Evolutionary conservation across 805 yeast genomes (phyloP).

Genomic region (Saccharomycopsis vini): DNA sequence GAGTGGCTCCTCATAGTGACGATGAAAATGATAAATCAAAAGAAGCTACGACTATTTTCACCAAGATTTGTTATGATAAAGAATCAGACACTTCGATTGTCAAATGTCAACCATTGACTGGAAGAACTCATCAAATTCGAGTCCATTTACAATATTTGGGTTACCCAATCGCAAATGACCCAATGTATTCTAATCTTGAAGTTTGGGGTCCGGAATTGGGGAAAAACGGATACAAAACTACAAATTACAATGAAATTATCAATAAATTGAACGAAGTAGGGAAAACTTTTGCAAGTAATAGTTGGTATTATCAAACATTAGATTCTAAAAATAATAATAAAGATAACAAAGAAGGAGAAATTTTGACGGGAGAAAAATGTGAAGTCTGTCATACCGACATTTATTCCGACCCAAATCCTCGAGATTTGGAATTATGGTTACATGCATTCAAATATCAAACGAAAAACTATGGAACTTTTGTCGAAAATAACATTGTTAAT

Average conservation of each 20-base stretch:
- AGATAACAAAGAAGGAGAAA: conserved; percentile 49
- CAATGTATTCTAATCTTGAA: conserved; percentile 62
- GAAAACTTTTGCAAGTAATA: conserved; percentile 54
- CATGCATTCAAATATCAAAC: conserved; percentile 79
- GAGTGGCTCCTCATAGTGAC: conserved; percentile 28
- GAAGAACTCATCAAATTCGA: conserved; percentile 92
- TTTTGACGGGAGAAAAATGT: conserved; percentile 50
- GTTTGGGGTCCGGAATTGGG: conserved; percentile 83
- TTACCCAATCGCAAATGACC: conserved; percentile 74
- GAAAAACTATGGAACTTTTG: conserved; percentile 1
- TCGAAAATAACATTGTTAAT: conserved; percentile 21
- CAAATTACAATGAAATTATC: conserved; percentile 41
- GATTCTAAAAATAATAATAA: neutral
- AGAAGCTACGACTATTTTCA: conserved; percentile 66
- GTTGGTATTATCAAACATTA: conserved; percentile 42
- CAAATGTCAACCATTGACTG: conserved; percentile 79
- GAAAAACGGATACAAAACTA: conserved; percentile 40
- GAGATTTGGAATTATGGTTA: conserved; percentile 80
- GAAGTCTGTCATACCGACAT: conserved; percentile 50
- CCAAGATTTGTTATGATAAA: conserved; percentile 59
- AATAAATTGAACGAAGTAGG: conserved; percentile 55
- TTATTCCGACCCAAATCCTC: conserved; percentile 82
- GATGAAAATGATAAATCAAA: neutral
- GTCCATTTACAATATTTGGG: conserved; percentile 88
- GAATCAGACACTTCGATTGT: conserved; percentile 58